Evolutionary conservation across 1,139 yeast species (phyloP).

Genomic region (Arxiozyma telluris): DNA sequence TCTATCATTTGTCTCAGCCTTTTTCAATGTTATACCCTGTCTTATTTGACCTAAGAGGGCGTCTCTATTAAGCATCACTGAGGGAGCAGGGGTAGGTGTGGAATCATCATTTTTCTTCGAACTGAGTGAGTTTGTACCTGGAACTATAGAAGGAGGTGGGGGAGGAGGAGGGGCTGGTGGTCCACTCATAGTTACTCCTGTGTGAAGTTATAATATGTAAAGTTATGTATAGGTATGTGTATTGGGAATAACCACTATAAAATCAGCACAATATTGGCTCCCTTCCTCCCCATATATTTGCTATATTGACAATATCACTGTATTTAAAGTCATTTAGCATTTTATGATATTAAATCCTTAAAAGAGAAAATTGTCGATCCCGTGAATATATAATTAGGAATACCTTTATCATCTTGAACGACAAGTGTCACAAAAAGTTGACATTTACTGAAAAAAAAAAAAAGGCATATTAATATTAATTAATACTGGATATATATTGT

Average conservation of each 20-base stretch:
- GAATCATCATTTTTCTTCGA: constrained; percentile 2
- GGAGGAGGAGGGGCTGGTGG: constrained; percentile 28
- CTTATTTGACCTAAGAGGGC: constrained; percentile 83
- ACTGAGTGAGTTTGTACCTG: constrained; percentile 6
- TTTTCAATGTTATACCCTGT: constrained; percentile 66
- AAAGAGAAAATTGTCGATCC: neutral
- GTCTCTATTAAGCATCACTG: constrained; percentile 44
- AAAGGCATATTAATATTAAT: no score
- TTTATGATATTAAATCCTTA: no score
- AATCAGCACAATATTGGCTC: no score
- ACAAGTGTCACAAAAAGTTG: neutral
- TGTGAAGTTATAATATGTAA: no score
- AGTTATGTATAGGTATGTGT: neutral
- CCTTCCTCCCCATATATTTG: neutral
- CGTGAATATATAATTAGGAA: no score
- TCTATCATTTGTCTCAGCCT: constrained; percentile 66
- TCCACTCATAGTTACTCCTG: neutral
- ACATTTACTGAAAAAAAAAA: no score
- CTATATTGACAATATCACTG: no score
- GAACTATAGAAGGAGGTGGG: constrained; percentile 23
- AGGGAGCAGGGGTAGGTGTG: constrained; percentile 19
- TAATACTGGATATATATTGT: neutral
- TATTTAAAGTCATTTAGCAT: no score
- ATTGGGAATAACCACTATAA: no score
- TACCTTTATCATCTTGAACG: neutral